These are phyloP conservation scores for Saxophila tyrrhenica DNA, from an alignment of 495 filamentous ascomycete genomes.

Conservation along the genomic window DNA sequence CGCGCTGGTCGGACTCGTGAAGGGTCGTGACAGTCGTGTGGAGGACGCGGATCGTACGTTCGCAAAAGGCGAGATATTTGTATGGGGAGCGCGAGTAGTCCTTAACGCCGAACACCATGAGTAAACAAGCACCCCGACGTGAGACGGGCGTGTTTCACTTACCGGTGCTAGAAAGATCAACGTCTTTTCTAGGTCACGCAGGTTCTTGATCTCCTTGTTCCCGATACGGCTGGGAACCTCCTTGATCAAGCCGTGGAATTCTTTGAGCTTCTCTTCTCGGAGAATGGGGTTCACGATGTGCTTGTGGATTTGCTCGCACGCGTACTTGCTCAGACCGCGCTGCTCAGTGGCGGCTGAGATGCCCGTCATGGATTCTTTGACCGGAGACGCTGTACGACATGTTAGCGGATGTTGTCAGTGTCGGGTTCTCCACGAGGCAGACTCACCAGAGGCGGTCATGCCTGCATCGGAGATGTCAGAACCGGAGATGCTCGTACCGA, in stretches of 20 bases:
- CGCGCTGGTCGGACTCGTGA: constrained; percentile 66
- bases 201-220: constrained; percentile 67
- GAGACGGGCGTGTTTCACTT: constrained; percentile 40
- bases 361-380: constrained; percentile 3
- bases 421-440: background rate
- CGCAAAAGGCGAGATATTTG: constrained; percentile 73
- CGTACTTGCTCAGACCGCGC: constrained; percentile 38
- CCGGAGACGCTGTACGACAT: constrained; percentile 26
- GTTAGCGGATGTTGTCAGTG: constrained; percentile 15
- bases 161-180: constrained; percentile 77
- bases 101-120: constrained; percentile 59
- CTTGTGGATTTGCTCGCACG: constrained; percentile 45
- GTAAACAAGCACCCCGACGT: constrained; percentile 36
- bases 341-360: constrained; percentile 3
- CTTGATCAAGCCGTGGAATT: constrained; percentile 66
- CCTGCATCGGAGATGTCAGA: constrained; percentile 23
- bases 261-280: constrained; percentile 46
- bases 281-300: constrained; percentile 48
- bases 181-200: constrained; percentile 83
- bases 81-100: constrained; percentile 55
- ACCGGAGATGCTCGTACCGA: constrained; percentile 45
- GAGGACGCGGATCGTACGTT: constrained; percentile 74
- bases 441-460: constrained; percentile 15
- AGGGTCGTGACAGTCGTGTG: constrained; percentile 71
- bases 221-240: constrained; percentile 66